phyloP scores from a whole-genome alignment of 2,329 filamentous ascomycete genomes.

The Helotiales sp. region DNA sequence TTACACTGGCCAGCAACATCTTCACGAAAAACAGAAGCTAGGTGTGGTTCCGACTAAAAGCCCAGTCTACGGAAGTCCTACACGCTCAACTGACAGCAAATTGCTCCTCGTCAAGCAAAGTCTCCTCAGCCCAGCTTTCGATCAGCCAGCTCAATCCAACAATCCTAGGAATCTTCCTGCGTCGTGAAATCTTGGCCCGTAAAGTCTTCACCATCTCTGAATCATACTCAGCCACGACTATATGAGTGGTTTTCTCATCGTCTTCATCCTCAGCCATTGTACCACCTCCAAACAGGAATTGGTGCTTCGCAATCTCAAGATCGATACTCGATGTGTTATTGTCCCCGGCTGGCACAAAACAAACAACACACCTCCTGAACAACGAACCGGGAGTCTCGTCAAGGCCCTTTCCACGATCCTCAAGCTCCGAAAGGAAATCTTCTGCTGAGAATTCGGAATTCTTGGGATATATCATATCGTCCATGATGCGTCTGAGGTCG shows the following conservation, averaged over 20 bases:
- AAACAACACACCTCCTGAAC: constrained; percentile 45
- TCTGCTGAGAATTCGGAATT: constrained; percentile 46
- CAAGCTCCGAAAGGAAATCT: constrained; percentile 54
- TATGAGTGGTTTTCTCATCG: constrained; percentile 65
- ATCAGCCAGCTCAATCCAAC: constrained; percentile 73
- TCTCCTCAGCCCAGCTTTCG: constrained; percentile 77
- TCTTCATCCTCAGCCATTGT: constrained; percentile 50
- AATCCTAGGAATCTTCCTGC: constrained; percentile 61
- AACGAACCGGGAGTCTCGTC: constrained; percentile 50
- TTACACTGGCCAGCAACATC: too few species aligned
- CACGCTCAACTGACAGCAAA: constrained; percentile 42
- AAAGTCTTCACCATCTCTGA: constrained; percentile 45
- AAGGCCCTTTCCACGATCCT: constrained; percentile 54
- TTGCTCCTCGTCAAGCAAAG: constrained; percentile 76
- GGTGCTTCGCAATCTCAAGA: constrained; percentile 51
- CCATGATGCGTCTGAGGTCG: constrained; percentile 58
- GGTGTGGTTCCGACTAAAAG: not conserved
- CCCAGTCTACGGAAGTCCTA: too few species aligned
- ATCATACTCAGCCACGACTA: constrained; percentile 56
- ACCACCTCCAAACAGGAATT: constrained; percentile 71
- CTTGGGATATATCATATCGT: constrained; percentile 47
- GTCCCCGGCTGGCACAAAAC: constrained; percentile 43
- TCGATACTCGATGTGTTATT: constrained; percentile 28
- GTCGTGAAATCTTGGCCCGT: constrained; percentile 45
- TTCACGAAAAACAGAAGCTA: not conserved